Base-by-base conservation (phyloP, 495 filamentous ascomycete genomes). In the Podospora conica region DNA sequence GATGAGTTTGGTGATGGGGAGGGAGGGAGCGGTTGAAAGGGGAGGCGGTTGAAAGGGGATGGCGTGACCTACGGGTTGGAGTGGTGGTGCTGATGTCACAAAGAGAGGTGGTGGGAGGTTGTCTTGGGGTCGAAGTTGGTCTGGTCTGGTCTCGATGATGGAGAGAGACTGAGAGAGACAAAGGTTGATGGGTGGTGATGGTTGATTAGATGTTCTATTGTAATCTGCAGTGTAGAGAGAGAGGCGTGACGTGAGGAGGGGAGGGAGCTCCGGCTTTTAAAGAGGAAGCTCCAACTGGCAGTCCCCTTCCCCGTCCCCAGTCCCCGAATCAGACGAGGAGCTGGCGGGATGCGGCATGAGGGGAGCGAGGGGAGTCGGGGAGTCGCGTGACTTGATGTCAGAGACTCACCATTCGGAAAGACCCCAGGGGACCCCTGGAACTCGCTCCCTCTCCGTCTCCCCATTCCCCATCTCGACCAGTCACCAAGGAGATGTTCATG, bases 321-420 rank as follows among this genome's bases (percentile, higher is more conserved):
- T 29, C 28, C 57, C 65, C 67, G 68, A 48, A 72, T 75, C 73
- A 75, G 71, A 67, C 71, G 70, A 72, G 69, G 71, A 70, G 61
- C 69, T 66, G 70, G 67, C 68, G 55, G 54, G 29, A 53, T 54
- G 70, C 57, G 59, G 58, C 55, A 56, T 23, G 60, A 27, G 60
- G 29, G 61, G 60, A 55, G 33, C 55, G 63, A 27, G 65, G 66
- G 67, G 69, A 68, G 69, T 68, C 68, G 66, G 55, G 61, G 31
- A 68, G 72, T 76, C 74, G 73, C 72, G 74, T 74, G 74, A 76
- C 73, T 68, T 71, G 70, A 64, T 53, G 68, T 64, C 56, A 66
- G 68, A 65, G 63, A 68, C 58, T 40, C 60, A 63, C 65, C 66
- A 67, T 60, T 66, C 71, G 71, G 71, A 48, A 48, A n/a, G 40